Evolutionary conservation across 2,329 filamentous ascomycete species (phyloP), one percentile per base, ranked within the genome.

Genomic region (Stagonosporopsis cucurbitacearum): DNA sequence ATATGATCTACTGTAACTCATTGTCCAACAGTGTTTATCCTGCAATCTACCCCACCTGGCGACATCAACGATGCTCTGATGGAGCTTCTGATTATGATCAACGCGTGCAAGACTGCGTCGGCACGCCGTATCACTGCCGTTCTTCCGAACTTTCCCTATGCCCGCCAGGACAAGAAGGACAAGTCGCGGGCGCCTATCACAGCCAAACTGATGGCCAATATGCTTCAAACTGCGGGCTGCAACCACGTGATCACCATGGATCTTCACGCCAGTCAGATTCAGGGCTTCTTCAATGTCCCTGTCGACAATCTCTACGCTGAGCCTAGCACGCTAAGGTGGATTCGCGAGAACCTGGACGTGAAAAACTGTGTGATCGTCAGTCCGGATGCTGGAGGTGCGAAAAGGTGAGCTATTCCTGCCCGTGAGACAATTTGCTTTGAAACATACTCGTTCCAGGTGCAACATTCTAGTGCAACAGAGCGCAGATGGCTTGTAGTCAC

Each of bases 11-110:
- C 33, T 49, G 37, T 57, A 44, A 58, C 67, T 74, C 60, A 74
- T 65, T 48, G 30, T 49, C 33, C 47, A 35, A 28, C 68, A 87
- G 93, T 97, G 73, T 98, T 97, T 81, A 96, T 98, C 69, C 83
- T 98, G 58, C 94, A 98, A 79, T 96, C 94, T 22, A 96, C 95
- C 43, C 89, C 91, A 36, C 94, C 94, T 2, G 93, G 94, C 75
- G 93, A 97, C 74, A 96, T 98, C 80, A 99, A 99, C 79, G 94
- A 98, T 76, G 92, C 92, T 45, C 85, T 99, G 57, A 98, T 99
- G 94, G 94, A 99, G 79, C 86, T 98, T 33, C 85, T 98, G 65
- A 97, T 98, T 79, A 96, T 97, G 88, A 96, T 97, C 78, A 96
- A 96, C 74, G 94, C 94, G 62, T 97, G 94, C 83, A 89, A 91